Evolutionary conservation across 306 rosid species (phyloP), one percentile per base, ranked within the genome.

Genomic region (Trifolium fragiferum): DNA sequence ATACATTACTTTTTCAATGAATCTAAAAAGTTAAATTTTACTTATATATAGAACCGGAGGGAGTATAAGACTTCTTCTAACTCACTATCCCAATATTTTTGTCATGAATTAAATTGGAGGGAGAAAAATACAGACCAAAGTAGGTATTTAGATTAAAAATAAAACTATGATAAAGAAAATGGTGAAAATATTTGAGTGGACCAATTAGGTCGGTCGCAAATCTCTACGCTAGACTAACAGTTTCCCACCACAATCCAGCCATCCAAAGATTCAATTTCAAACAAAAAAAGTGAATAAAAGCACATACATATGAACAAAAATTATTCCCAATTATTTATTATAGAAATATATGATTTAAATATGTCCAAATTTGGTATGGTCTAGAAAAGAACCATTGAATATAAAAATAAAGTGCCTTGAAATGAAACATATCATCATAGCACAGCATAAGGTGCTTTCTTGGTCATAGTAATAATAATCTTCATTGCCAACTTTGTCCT

Each of bases 351-450:
- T 62, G 62, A 80, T 82, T 74, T 71, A 83, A 59, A 82, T 85
- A 70, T 90, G 90, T 90, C 86, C 88, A 86, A 74, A 87, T 86
- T 72, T 82, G 80, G 86, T 84, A 82, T 87, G 76, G 84, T 85
- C 88, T 76, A 66, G 19, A 82, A 76, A 82, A 80, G 88, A 82
- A 11, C 69, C 78, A 79, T 72, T 47, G 40, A 70, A 73, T 32
- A 46, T 43, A 41, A 55, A 7, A 71, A 70, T 7, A 80, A 57
- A 73, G 81, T 81, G 87, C 86, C 84, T 75, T 16, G 15, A 57
- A 65, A 63, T 75, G 15, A 2, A 57, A 65, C 59, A 76, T 30
- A 86, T 78, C 55, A 77, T 53, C 75, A 86, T 77, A 30, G 33
- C 13, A 13, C 4, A 41, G 14, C 12, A 67, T 53, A 59, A 54